phyloP scores from a whole-genome alignment of 306 rosid genomes.

The Oxytropis ochrocephala region DNA sequence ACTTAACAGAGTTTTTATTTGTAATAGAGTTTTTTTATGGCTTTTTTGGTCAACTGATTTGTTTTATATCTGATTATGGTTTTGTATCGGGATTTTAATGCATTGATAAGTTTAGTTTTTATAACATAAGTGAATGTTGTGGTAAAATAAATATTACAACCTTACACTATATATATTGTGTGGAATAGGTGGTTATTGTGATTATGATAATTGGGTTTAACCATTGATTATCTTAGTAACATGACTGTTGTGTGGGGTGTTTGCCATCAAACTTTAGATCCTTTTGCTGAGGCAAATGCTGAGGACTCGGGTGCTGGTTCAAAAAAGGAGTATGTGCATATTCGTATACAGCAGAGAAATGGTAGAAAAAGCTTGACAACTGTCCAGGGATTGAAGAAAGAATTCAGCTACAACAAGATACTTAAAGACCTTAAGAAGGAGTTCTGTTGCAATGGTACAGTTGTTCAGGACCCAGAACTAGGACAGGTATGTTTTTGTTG shows the following conservation, averaged over 20 bases:
- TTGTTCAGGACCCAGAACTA: slow-evolving; percentile 87
- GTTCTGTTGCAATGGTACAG: slow-evolving; percentile 91
- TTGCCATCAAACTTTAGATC: slow-evolving; percentile 41
- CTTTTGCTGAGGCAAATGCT: slow-evolving; percentile 91
- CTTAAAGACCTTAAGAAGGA: slow-evolving; percentile 86
- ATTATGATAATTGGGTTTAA: neutral
- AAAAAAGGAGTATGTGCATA: slow-evolving; percentile 90
- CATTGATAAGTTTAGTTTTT: neutral
- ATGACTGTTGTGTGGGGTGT: neutral
- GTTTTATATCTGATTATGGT: neutral
- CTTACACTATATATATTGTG: no score
- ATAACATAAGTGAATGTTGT: neutral
- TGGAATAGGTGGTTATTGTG: neutral
- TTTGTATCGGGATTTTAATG: neutral
- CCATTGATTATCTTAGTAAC: neutral
- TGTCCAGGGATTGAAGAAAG: slow-evolving; percentile 93
- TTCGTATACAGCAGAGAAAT: slow-evolving; percentile 84
- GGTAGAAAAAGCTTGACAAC: slow-evolving; percentile 92
- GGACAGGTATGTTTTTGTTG: slow-evolving; percentile 69
- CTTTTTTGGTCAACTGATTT: neutral
- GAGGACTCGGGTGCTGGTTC: slow-evolving; percentile 75
- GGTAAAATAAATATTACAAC: neutral
- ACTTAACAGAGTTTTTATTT: neutral
- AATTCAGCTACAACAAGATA: slow-evolving; percentile 82
- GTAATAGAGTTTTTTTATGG: neutral